These are phyloP conservation scores for Fraxinus anomala DNA, from an alignment of 257 asterid genomes.

Conservation along the genomic window DNA sequence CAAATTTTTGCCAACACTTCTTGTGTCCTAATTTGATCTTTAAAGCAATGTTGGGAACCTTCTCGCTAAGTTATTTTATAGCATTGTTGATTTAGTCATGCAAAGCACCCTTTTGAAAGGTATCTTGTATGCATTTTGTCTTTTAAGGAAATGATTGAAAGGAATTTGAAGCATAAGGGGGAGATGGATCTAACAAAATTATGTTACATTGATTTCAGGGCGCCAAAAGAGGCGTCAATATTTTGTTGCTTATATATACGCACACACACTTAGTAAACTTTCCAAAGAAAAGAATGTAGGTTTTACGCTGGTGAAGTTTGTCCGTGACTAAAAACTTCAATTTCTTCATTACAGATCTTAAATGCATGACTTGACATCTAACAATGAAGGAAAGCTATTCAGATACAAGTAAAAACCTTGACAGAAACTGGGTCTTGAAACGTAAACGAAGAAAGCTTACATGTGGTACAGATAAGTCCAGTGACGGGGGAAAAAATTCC, in stretches of 20 bases:
- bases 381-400: slow-evolving; percentile 49
- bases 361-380: slow-evolving; percentile 24
- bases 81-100: neutral
- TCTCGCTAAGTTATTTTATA: neutral
- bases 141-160: neutral
- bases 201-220: neutral
- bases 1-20: neutral
- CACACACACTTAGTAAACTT: neutral
- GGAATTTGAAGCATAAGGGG: neutral
- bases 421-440: slow-evolving; percentile 56
- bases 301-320: neutral
- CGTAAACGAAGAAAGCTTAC: slow-evolving; percentile 63
- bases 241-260: neutral
- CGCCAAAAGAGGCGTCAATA: neutral
- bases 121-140: neutral
- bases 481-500: slow-evolving; percentile 35
- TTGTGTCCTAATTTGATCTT: neutral
- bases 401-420: slow-evolving; percentile 43
- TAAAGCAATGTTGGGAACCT: neutral
- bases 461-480: slow-evolving; percentile 38
- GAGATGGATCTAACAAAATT: neutral
- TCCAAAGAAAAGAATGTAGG: neutral
- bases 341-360: slow-evolving; percentile 25
- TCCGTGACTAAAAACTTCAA: neutral
- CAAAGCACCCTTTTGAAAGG: neutral